Conservation (phyloP, 345 rosid genomes). For the Pistacia vera region DNA sequence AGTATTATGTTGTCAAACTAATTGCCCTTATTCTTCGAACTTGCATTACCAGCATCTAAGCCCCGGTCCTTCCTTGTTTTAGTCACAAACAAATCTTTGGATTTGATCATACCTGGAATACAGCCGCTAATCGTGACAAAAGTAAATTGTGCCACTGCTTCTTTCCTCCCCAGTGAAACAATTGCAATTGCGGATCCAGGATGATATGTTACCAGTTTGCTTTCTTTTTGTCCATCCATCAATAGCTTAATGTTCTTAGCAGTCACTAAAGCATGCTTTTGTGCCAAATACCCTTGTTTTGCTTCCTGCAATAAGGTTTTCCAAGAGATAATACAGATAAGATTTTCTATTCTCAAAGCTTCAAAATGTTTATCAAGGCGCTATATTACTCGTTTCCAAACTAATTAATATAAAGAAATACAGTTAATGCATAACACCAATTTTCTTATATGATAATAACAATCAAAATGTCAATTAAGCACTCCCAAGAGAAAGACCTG, state of each 20-base stretch:
- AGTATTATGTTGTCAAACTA: background rate
- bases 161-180: constrained; percentile 77
- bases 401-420: background rate
- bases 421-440: background rate
- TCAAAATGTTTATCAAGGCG: background rate
- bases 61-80: constrained; percentile 71
- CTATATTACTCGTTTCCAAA: background rate
- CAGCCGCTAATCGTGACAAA: constrained; percentile 58
- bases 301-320: constrained; percentile 50
- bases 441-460: background rate
- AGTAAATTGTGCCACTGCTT: constrained; percentile 76
- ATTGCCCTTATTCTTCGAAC: background rate
- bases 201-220: constrained; percentile 55
- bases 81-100: constrained; percentile 72
- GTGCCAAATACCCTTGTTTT: constrained; percentile 80
- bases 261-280: constrained; percentile 59
- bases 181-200: constrained; percentile 48
- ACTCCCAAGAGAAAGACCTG: background rate
- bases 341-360: background rate
- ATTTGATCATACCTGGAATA: constrained; percentile 80
- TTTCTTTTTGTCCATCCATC: constrained; percentile 54
- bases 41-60: constrained; percentile 29
- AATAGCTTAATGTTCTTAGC: constrained; percentile 71
- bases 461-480: background rate
- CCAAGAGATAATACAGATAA: background rate